Evolutionary conservation across 2,329 filamentous ascomycete species (phyloP).

Genomic region (Penicillium sp.): DNA sequence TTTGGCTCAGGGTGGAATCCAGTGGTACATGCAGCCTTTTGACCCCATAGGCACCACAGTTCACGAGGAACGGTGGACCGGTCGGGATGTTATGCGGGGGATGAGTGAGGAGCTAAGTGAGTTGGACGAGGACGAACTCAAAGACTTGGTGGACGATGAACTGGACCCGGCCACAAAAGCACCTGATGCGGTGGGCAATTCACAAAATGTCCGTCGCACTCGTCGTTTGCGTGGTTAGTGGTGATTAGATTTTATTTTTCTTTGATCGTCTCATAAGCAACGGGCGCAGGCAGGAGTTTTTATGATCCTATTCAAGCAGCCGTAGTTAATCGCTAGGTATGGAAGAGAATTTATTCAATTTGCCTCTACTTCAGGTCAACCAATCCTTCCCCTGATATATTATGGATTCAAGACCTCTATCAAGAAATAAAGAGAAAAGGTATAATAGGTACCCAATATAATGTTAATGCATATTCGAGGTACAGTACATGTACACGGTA

Average conservation of each 20-base stretch:
- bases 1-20: constrained; percentile 71
- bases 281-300: constrained; percentile 18
- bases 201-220: constrained; percentile 19
- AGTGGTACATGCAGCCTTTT: constrained; percentile 85
- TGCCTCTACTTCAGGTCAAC: background rate
- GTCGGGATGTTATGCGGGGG: constrained; percentile 66
- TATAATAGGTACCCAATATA: background rate
- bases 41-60: constrained; percentile 78
- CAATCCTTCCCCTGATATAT: too few relatives aligned
- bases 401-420: too few relatives aligned
- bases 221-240: constrained; percentile 18
- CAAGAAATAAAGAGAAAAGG: background rate
- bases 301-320: constrained; percentile 2
- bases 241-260: constrained; percentile 1
- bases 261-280: constrained; percentile 10
- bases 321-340: background rate
- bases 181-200: constrained; percentile 6
- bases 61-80: constrained; percentile 71
- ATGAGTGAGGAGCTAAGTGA: constrained; percentile 89
- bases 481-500: background rate
- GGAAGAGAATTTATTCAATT: background rate
- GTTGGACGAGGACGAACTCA: constrained; percentile 85
- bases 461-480: too few relatives aligned
- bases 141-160: constrained; percentile 63
- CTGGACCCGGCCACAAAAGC: constrained; percentile 19